Evolutionary conservation across 108 stramenopile species (phyloP).

Genomic region (Nitzschia palea): DNA sequence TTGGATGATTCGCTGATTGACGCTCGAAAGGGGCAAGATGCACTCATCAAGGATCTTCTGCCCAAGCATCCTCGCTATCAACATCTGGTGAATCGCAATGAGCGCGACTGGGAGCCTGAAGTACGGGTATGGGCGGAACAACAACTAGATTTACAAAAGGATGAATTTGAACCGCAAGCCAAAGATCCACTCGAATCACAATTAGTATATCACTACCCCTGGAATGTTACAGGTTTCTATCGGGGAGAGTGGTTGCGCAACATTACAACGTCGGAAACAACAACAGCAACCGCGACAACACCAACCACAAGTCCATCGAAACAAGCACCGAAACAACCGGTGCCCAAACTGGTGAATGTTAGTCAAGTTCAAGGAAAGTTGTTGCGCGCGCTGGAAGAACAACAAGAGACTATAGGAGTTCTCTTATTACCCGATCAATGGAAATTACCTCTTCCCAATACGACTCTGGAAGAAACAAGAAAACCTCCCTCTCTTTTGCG

Average conservation of each 20-base stretch:
- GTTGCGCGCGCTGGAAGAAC: slow-evolving; percentile 25
- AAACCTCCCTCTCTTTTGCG: not conserved
- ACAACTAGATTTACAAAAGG: slow-evolving; percentile 6
- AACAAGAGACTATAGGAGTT: slow-evolving; percentile 38
- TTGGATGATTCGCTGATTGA: not conserved
- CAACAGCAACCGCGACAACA: not conserved
- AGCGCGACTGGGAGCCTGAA: slow-evolving; percentile 45
- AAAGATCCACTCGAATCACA: not conserved
- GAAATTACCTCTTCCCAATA: slow-evolving; percentile 24
- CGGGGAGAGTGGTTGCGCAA: slow-evolving; percentile 69
- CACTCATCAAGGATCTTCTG: slow-evolving; percentile 5
- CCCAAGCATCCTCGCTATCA: slow-evolving; percentile 44
- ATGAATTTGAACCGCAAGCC: not conserved
- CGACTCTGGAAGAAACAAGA: not conserved
- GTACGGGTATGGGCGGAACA: slow-evolving; percentile 49
- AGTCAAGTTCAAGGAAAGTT: slow-evolving; percentile 26
- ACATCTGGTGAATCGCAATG: slow-evolving; percentile 52
- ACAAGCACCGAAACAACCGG: too few species aligned
- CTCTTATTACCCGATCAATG: slow-evolving; percentile 49
- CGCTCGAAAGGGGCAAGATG: slow-evolving; percentile 36
- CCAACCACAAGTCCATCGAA: slow-evolving; percentile 9
- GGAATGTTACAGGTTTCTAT: slow-evolving; percentile 87
- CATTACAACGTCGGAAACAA: slow-evolving; percentile 3
- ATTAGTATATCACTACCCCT: slow-evolving; percentile 72
- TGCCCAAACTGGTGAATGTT: too few species aligned